phyloP scores from a whole-genome alignment of 2,329 filamentous ascomycete genomes.

The Cryphonectria parasitica region DNA sequence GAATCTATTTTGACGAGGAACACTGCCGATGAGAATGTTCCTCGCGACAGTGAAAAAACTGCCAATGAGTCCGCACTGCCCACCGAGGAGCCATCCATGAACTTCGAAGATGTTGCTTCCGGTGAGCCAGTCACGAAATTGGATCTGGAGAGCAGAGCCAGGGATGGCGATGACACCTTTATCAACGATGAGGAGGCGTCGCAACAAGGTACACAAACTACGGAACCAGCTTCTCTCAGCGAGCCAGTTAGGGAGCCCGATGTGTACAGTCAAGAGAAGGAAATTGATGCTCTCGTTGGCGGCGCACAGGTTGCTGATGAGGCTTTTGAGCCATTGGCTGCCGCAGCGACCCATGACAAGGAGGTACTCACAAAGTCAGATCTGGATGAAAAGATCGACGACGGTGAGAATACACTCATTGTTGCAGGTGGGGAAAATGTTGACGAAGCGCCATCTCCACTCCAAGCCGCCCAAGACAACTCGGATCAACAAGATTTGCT shows the following conservation, averaged over 20 bases:
- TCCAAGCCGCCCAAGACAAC: neutral
- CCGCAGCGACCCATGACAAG: slow-evolving; percentile 5
- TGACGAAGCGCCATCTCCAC: neutral
- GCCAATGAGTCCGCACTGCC: neutral
- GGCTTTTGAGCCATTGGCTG: slow-evolving; percentile 15
- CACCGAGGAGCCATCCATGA: neutral
- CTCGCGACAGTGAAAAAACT: neutral
- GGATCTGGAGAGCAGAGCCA: neutral
- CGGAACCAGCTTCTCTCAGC: neutral
- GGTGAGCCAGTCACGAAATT: neutral
- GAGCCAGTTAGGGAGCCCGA: slow-evolving; percentile 3
- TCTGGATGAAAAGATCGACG: slow-evolving; percentile 7
- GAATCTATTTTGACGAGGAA: neutral
- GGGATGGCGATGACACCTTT: slow-evolving; percentile 4
- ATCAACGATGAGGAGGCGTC: neutral
- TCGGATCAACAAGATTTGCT: neutral
- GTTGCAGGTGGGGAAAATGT: neutral
- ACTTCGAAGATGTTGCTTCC: neutral
- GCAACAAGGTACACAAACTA: neutral
- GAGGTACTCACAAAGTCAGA: slow-evolving; percentile 9
- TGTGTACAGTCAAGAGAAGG: neutral
- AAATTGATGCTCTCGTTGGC: slow-evolving; percentile 9
- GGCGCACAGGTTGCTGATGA: slow-evolving; percentile 5
- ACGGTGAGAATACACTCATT: slow-evolving; percentile 10
- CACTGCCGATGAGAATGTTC: neutral